Conservation (phyloP, 176 grass and related monocot species). For the Bolboschoenus planiculmis region DNA sequence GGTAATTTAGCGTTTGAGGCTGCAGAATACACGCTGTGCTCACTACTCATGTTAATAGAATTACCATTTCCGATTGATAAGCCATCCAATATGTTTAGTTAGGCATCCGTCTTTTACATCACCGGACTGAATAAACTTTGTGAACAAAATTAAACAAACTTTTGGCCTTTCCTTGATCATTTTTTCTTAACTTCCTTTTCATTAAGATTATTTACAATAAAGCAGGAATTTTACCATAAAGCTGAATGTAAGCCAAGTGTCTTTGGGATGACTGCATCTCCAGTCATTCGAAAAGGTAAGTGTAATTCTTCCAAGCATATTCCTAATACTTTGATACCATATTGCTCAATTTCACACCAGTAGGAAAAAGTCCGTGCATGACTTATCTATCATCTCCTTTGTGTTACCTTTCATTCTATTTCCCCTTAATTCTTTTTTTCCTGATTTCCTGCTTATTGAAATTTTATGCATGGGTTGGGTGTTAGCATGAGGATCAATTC, state of each 20-base stretch:
- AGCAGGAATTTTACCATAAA: slow-evolving; percentile 81
- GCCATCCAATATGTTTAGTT: background rate
- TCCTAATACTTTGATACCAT: background rate
- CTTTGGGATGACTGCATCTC: slow-evolving; percentile 82
- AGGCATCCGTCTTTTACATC: background rate
- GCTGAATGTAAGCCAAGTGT: slow-evolving; percentile 50
- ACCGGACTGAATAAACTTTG: background rate
- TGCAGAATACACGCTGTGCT: background rate
- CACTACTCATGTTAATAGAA: background rate
- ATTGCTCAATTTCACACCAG: background rate
- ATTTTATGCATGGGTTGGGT: background rate
- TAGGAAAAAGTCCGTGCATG: background rate
- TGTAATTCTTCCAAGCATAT: background rate
- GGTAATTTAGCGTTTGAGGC: background rate
- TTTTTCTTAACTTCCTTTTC: slow-evolving; percentile 7
- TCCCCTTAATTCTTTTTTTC: background rate
- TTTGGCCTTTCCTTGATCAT: slow-evolving; percentile 8
- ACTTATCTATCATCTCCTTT: background rate
- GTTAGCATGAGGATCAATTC: background rate
- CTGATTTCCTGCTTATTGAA: background rate
- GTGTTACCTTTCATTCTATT: background rate
- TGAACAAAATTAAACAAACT: background rate
- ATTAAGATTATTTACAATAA: slow-evolving; percentile 11
- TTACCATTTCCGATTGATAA: background rate
- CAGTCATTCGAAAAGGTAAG: slow-evolving; percentile 79